These are phyloP conservation scores for Saccharomyces hybrid DNA, from an alignment of 1,139 yeast genomes.

Conservation along the genomic window DNA sequence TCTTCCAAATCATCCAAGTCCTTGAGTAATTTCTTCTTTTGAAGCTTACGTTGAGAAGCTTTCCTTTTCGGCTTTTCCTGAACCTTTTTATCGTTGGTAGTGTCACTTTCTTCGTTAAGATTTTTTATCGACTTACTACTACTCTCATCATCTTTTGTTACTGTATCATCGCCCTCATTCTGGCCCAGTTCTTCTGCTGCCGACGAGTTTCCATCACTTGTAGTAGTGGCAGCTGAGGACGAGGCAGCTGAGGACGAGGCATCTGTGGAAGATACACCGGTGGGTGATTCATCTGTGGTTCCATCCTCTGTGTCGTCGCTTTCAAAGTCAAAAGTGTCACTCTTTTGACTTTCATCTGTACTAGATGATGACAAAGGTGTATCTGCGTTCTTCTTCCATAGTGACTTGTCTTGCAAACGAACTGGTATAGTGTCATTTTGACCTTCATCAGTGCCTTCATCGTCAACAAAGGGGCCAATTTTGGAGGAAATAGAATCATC, in stretches of 20 bases:
- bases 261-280: not conserved
- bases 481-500: slow-evolving; percentile 31
- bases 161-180: not conserved
- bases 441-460: slow-evolving; percentile 3
- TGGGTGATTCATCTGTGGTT: not conserved
- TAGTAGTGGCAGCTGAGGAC: not conserved
- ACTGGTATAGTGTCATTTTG: not conserved
- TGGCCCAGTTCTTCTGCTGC: too few species aligned
- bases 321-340: slow-evolving; percentile 11
- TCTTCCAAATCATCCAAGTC: slow-evolving; percentile 4
- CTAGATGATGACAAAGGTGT: not conserved
- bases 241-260: not conserved
- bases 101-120: not conserved
- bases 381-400: not conserved
- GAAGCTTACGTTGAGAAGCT: not conserved
- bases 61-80: not conserved
- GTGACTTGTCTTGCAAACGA: not conserved
- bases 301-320: not conserved
- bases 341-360: slow-evolving; percentile 3
- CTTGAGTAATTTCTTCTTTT: slow-evolving; percentile 1
- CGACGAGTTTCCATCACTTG: not conserved
- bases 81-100: not conserved
- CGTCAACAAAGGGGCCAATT: slow-evolving; percentile 29
- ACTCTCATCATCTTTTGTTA: not conserved
- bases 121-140: not conserved